phyloP scores from a whole-genome alignment of 2,329 filamentous ascomycete genomes.

The Cadophora sp. region DNA sequence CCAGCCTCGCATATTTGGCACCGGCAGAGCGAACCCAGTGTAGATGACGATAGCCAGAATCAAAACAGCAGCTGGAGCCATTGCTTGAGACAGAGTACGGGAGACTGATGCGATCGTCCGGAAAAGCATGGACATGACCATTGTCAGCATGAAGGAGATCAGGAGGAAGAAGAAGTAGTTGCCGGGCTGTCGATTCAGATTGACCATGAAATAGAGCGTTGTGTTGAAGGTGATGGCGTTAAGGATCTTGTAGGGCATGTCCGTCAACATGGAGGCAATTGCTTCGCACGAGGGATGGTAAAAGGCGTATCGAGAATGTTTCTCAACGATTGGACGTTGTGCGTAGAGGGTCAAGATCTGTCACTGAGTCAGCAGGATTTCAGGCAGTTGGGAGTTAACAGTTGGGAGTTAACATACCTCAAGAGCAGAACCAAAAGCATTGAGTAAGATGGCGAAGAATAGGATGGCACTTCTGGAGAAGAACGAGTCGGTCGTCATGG shows the following conservation, averaged over 20 bases:
- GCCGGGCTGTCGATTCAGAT: slow-evolving; percentile 75
- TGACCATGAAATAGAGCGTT: slow-evolving; percentile 85
- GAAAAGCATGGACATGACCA: slow-evolving; percentile 83
- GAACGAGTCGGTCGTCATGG: slow-evolving; percentile 60
- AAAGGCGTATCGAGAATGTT: slow-evolving; percentile 84
- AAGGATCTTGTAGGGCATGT: slow-evolving; percentile 80
- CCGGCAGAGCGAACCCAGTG: slow-evolving; percentile 51
- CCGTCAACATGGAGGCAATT: slow-evolving; percentile 84
- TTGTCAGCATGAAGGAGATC: slow-evolving; percentile 39
- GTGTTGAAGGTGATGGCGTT: slow-evolving; percentile 74
- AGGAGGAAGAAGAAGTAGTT: slow-evolving; percentile 81
- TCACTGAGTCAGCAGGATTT: background rate
- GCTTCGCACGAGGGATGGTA: slow-evolving; percentile 92
- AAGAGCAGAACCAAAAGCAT: slow-evolving; percentile 65
- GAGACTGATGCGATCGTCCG: slow-evolving; percentile 79
- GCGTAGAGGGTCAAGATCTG: slow-evolving; percentile 79
- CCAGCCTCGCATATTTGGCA: slow-evolving; percentile 74
- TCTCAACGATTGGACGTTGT: slow-evolving; percentile 90
- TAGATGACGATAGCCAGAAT: slow-evolving; percentile 42
- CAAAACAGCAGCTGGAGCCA: slow-evolving; percentile 64
- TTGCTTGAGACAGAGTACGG: slow-evolving; percentile 69
- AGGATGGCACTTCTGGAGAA: slow-evolving; percentile 67
- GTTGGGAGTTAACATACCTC: slow-evolving; percentile 49
- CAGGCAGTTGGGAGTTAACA: background rate
- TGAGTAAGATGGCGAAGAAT: slow-evolving; percentile 72